Conservation (phyloP, 495 filamentous ascomycete species). For the Mytilinidion resinicola region DNA sequence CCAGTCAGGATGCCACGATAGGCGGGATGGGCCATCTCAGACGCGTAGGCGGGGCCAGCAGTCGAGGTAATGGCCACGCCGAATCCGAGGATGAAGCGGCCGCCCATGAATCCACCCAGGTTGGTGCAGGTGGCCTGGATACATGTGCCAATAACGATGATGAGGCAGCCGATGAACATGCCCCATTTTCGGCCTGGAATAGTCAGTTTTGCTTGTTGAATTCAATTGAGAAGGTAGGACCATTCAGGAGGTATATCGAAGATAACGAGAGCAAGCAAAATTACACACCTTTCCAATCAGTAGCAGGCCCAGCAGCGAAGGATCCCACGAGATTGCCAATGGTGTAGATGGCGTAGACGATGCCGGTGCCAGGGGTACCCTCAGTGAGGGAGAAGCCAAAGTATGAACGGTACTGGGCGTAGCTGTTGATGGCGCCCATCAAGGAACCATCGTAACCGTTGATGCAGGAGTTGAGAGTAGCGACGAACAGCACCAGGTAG, state of each 20-base stretch:
- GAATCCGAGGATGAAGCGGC: slow-evolving; percentile 72
- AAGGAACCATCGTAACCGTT: slow-evolving; percentile 44
- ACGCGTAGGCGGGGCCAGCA: slow-evolving; percentile 68
- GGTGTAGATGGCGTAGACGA: slow-evolving; percentile 53
- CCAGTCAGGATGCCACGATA: slow-evolving; percentile 63
- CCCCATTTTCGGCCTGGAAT: slow-evolving; percentile 51
- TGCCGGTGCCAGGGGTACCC: slow-evolving; percentile 42
- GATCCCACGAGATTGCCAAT: slow-evolving; percentile 53
- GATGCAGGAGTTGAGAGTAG: slow-evolving; percentile 45
- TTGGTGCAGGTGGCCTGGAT: slow-evolving; percentile 47
- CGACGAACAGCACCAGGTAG: slow-evolving; percentile 40
- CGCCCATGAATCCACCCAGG: slow-evolving; percentile 58
- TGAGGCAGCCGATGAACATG: slow-evolving; percentile 54
- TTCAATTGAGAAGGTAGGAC: neutral
- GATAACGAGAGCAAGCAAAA: slow-evolving; percentile 14
- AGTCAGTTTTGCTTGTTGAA: no score
- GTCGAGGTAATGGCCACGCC: slow-evolving; percentile 60
- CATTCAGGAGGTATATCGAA: slow-evolving; percentile 7
- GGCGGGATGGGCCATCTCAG: slow-evolving; percentile 67
- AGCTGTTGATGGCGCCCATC: slow-evolving; percentile 42
- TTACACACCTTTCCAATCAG: slow-evolving; percentile 20
- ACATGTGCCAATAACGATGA: slow-evolving; percentile 57
- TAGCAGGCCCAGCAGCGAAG: slow-evolving; percentile 45
- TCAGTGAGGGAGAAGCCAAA: slow-evolving; percentile 39
- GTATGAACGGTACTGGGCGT: slow-evolving; percentile 40